Evolutionary conservation across 176 grass and related monocot genomes (phyloP).

Genomic region (Zoysia pacifica): DNA sequence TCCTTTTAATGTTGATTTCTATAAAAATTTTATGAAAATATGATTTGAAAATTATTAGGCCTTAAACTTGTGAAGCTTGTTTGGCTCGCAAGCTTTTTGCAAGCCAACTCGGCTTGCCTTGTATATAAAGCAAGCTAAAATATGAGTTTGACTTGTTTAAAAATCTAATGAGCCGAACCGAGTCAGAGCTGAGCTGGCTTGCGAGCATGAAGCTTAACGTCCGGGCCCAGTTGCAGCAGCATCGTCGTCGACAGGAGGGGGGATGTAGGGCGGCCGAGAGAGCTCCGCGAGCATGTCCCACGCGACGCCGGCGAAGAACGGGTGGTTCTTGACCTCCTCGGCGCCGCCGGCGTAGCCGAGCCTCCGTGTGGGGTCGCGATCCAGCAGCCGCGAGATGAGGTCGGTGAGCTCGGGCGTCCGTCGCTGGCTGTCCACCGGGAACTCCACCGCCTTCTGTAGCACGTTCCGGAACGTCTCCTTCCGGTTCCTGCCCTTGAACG

Average conservation of each 20-base stretch:
- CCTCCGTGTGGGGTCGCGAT: constrained; percentile 56
- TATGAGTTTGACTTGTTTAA: background rate
- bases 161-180: too few species aligned
- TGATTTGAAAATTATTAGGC: too few species aligned
- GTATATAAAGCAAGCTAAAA: too few species aligned
- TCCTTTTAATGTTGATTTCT: too few species aligned
- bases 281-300: constrained; percentile 79
- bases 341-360: constrained; percentile 59
- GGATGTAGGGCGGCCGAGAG: constrained; percentile 73
- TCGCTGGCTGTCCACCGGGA: constrained; percentile 47
- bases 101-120: too few species aligned
- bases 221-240: background rate
- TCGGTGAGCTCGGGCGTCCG: constrained; percentile 72
- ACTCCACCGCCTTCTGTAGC: constrained; percentile 60
- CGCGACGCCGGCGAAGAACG: constrained; percentile 78
- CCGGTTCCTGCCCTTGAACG: constrained; percentile 77
- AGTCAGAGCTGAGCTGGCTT: background rate
- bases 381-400: constrained; percentile 68
- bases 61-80: too few species aligned
- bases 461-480: constrained; percentile 99
- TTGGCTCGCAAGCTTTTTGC: too few species aligned
- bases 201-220: too few species aligned
- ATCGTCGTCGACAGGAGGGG: constrained; percentile 40
- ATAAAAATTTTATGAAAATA: too few species aligned
- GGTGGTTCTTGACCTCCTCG: constrained; percentile 71